Conservation (phyloP, 495 filamentous ascomycete species). For the Trichocladium uniseriatum region DNA sequence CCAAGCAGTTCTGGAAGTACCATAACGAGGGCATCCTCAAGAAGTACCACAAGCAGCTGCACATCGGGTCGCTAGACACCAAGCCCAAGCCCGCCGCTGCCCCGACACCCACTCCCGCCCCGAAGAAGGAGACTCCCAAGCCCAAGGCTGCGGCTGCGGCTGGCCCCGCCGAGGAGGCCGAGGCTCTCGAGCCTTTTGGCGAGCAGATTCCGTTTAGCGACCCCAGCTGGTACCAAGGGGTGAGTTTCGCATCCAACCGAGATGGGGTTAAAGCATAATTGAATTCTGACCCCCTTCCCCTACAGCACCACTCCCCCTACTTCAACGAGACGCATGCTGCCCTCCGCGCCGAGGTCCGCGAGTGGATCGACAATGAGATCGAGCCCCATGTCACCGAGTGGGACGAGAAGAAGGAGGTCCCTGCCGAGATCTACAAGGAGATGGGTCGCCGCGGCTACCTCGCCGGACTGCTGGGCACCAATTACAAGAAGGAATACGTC, state of each 20-base stretch:
- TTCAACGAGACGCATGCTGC: conserved; percentile 88
- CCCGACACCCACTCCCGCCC: conserved; percentile 44
- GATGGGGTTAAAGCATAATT: too few species aligned
- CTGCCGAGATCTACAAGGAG: conserved; percentile 81
- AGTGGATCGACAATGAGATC: conserved; percentile 84
- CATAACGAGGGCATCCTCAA: conserved; percentile 90
- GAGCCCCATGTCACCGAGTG: conserved; percentile 91
- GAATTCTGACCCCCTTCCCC: too few species aligned
- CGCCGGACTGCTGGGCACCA: conserved; percentile 74
- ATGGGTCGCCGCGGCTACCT: conserved; percentile 91
- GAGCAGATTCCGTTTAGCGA: conserved; percentile 85
- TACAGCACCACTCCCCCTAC: conserved; percentile 87
- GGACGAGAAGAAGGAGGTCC: conserved; percentile 90
- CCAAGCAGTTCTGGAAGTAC: conserved; percentile 99
- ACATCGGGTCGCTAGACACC: conserved; percentile 81
- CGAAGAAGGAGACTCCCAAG: conserved; percentile 42
- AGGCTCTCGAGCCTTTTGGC: conserved; percentile 76
- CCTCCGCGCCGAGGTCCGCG: conserved; percentile 77
- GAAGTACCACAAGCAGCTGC: conserved; percentile 82
- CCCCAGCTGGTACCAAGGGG: conserved; percentile 92
- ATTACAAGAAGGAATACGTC: conserved; percentile 68
- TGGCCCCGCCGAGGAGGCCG: conserved; percentile 46
- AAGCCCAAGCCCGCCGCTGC: conserved; percentile 58
- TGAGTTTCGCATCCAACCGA: conserved; percentile 53
- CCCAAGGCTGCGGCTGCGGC: conserved; percentile 43